phyloP scores from a whole-genome alignment of 2,329 filamentous ascomycete species.

The Fusarium aywerte region DNA sequence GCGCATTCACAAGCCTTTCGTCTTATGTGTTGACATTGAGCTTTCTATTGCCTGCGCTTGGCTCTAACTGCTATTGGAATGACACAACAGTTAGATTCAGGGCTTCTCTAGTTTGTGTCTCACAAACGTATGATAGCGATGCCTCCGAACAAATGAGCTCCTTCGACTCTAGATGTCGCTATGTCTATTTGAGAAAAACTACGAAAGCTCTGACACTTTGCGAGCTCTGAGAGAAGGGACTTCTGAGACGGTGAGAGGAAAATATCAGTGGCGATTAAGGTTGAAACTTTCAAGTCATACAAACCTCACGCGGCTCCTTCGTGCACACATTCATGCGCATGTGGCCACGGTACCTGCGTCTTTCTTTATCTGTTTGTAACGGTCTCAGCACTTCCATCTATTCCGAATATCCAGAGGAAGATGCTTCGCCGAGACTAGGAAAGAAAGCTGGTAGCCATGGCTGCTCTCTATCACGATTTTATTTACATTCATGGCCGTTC shows the following conservation, averaged over 20 bases:
- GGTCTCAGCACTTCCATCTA: neutral
- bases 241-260: neutral
- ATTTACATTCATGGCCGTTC: neutral
- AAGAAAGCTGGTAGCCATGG: neutral
- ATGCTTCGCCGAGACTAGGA: neutral
- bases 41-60: neutral
- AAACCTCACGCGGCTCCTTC: neutral
- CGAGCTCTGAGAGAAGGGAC: neutral
- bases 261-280: neutral
- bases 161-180: neutral
- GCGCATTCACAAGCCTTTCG: neutral
- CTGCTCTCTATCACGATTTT: neutral
- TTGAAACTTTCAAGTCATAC: slow-evolving; percentile 1
- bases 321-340: neutral
- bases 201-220: neutral
- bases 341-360: neutral
- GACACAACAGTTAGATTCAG: neutral
- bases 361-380: neutral
- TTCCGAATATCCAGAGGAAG: neutral
- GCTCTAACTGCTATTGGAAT: neutral
- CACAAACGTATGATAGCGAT: neutral
- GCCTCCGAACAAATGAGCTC: neutral
- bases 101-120: neutral
- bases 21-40: neutral
- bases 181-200: neutral